Conservation (phyloP, 2,329 filamentous ascomycete genomes). For the Gnomoniopsis sp. region DNA sequence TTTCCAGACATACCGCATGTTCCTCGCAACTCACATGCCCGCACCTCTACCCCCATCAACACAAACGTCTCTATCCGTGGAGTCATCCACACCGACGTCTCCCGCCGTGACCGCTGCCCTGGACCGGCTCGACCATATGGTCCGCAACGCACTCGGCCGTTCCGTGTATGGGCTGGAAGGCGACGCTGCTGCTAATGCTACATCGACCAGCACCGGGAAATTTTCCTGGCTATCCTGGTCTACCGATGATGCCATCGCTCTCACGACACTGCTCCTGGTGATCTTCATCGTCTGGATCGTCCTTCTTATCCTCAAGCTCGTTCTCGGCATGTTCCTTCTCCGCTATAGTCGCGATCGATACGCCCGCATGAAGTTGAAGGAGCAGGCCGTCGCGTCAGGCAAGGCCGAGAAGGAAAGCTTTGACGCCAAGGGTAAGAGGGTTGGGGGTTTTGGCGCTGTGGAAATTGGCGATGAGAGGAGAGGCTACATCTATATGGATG, state of each 20-base stretch:
- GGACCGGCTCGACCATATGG: conserved; percentile 72
- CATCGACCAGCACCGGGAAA: conserved; percentile 30
- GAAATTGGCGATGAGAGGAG: conserved; percentile 87
- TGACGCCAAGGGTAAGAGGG: conserved; percentile 68
- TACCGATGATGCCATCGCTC: conserved; percentile 70
- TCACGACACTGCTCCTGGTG: conserved; percentile 78
- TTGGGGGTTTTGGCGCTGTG: conserved; percentile 80
- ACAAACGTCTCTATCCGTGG: conserved; percentile 62
- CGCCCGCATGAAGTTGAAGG: conserved; percentile 71
- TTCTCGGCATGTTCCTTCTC: conserved; percentile 84
- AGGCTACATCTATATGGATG: conserved; percentile 82
- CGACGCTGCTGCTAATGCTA: conserved; percentile 24
- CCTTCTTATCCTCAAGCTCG: conserved; percentile 77
- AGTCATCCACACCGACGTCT: conserved; percentile 61
- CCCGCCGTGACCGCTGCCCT: conserved; percentile 74
- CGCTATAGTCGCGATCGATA: conserved; percentile 78
- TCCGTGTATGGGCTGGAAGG: conserved; percentile 63
- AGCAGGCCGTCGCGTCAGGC: conserved; percentile 47
- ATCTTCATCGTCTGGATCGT: conserved; percentile 83
- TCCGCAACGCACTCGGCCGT: conserved; percentile 73
- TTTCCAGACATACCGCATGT: conserved; percentile 97
- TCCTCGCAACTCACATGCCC: conserved; percentile 81
- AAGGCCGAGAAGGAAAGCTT: conserved; percentile 51
- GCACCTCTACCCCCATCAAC: conserved; percentile 65
- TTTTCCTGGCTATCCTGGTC: conserved; percentile 51